Evolutionary conservation across 306 rosid species (phyloP), one percentile per base, ranked within the genome.

Genomic region (Heteromeles arbutifolia): DNA sequence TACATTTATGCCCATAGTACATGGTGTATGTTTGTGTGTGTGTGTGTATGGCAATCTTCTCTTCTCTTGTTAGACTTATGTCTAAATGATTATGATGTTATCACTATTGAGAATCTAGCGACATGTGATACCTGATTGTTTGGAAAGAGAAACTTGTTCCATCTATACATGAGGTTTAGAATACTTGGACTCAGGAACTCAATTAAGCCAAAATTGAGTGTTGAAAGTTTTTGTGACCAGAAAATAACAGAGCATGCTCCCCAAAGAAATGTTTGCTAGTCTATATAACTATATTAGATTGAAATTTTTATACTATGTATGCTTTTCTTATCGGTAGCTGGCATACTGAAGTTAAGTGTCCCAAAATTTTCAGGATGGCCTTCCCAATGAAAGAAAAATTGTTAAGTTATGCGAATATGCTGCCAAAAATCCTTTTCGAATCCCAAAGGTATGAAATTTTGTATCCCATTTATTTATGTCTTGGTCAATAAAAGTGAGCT

Each of bases 321-420:
- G 50, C 31, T 59, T 58, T 29, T 57, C 74, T 64, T 76, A 34
- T 66, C 37, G 56, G 31, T 64, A 71, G 65, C 77, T 37, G 39
- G 64, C 74, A 45, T 37, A 56, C 61, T 74, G 70, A 70, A 78
- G 43, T 65, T 79, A 28, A 68, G 19, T 32, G 71, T 54, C 21
- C 4, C 74, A 75, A 67, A 37, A 44, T 71, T 86, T 74, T 54
- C 89, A 96, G 99, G 99, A 92, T 72, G 92, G 87, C 48, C 78
- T 81, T 80, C 90, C 93, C 25, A 92, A 70, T 78, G 99, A 96
- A 67, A 89, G 98, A 86, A 96, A 90, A 84, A 90, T 96, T 73
- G 77, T 86, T 45, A 96, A 92, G 83, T 83, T 96, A 78, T 96
- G 99, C 70, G 99, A 90, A 79, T 96, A 96, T 89, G 99, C 99